Conservation (phyloP, 1,139 yeast species). For the Yamadazyma triangularis region DNA sequence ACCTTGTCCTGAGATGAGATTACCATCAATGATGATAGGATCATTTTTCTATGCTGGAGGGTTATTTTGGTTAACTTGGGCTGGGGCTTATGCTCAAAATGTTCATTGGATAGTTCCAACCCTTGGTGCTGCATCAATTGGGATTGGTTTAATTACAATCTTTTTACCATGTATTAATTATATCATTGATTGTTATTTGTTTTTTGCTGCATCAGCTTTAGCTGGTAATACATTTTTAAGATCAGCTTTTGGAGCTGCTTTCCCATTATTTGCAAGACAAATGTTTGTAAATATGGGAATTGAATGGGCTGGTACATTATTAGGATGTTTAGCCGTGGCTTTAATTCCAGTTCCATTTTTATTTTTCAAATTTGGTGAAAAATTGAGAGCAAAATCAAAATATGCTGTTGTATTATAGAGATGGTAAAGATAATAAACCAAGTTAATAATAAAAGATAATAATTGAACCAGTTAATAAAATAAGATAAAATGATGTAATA, state of each 20-base stretch:
- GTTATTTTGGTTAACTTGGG: constrained; percentile 81
- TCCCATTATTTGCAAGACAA: constrained; percentile 50
- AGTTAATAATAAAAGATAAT: too few relatives aligned
- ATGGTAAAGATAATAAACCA: too few relatives aligned
- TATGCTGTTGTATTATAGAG: constrained; percentile 43
- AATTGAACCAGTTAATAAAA: too few relatives aligned
- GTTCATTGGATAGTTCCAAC: constrained; percentile 90
- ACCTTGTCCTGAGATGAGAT: constrained; percentile 75
- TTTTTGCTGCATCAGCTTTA: constrained; percentile 84
- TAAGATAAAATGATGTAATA: too few relatives aligned
- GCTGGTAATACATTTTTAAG: constrained; percentile 82
- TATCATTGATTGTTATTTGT: constrained; percentile 72
- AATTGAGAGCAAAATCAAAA: constrained; percentile 58
- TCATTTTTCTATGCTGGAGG: constrained; percentile 70
- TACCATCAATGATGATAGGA: constrained; percentile 71
- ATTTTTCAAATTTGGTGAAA: constrained; percentile 62
- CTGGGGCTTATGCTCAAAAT: constrained; percentile 63
- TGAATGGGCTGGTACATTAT: constrained; percentile 78
- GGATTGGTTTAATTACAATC: constrained; percentile 69
- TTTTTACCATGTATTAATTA: constrained; percentile 78
- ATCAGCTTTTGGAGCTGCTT: constrained; percentile 52
- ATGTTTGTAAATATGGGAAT: constrained; percentile 74
- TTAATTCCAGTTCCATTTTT: constrained; percentile 75
- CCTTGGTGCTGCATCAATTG: constrained; percentile 64
- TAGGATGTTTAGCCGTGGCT: constrained; percentile 62